These are phyloP conservation scores for Metarhizium robertsii DNA, from an alignment of 2,329 filamentous ascomycete genomes.

Conservation along the genomic window DNA sequence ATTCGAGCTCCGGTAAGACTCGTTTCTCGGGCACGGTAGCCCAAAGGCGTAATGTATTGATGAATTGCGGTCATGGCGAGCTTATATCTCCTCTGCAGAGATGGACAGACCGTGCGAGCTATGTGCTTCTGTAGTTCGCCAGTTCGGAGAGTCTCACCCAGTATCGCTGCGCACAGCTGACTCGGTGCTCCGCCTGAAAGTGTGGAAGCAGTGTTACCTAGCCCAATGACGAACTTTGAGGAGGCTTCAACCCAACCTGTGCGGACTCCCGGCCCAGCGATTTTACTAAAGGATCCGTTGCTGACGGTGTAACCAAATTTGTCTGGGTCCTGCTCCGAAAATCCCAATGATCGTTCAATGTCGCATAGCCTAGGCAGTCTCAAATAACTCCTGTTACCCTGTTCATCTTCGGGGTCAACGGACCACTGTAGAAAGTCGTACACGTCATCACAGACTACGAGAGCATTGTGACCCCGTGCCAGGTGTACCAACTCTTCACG, in stretches of 20 bases:
- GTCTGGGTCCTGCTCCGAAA: conserved; percentile 27
- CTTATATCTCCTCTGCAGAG: conserved; percentile 34
- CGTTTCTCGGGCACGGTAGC: conserved; percentile 35
- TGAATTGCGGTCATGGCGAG: conserved; percentile 50
- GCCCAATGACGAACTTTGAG: conserved; percentile 39
- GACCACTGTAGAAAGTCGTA: conserved; percentile 90
- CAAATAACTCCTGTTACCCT: conserved; percentile 19
- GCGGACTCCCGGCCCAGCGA: conserved; percentile 69
- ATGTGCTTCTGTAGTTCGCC: conserved; percentile 38
- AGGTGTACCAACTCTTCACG: conserved; percentile 63
- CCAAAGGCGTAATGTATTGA: conserved; percentile 51
- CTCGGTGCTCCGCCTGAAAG: conserved; percentile 49
- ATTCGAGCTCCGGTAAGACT: conserved; percentile 33
- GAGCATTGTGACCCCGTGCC: conserved; percentile 68
- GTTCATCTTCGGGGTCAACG: conserved; percentile 20
- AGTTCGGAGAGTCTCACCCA: conserved; percentile 36
- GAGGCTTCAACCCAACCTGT: conserved; percentile 84
- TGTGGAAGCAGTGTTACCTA: conserved; percentile 44
- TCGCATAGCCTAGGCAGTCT: conserved; percentile 71
- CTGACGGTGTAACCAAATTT: conserved; percentile 71
- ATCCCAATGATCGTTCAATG: conserved; percentile 54
- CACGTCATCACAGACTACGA: conserved; percentile 85
- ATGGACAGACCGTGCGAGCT: conserved; percentile 30
- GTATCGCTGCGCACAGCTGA: conserved; percentile 42
- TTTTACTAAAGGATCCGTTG: conserved; percentile 87